A percentile compares a stretch with the other conserved stretches of the same genome.
These are phyloP conservation scores for Tillandsia fasciculata DNA, from an alignment of 176 grass and related monocot species.

Conservation along the genomic window DNA sequence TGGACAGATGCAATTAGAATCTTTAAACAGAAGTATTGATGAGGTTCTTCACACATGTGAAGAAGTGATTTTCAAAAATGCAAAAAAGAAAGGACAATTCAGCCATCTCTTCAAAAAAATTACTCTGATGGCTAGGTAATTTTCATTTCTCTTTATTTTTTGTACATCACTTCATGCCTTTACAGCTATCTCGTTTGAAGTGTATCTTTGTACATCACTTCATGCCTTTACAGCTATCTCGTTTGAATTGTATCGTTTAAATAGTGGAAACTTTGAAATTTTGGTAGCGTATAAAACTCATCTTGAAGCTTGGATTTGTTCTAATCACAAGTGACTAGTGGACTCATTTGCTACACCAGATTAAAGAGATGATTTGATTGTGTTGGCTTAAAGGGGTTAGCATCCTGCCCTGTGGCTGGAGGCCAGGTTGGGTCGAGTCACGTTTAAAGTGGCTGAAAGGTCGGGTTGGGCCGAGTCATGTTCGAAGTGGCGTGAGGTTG, in stretches of 20 bases:
- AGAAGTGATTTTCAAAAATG: constrained; percentile 21
- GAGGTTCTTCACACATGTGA: constrained; percentile 46
- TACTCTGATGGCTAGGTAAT: constrained; percentile 34
- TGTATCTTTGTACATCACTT: neutral
- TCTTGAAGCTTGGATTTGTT: no score
- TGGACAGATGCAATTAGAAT: constrained; percentile 37
- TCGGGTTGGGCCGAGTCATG: no score
- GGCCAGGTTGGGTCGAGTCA: no score
- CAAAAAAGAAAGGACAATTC: constrained; percentile 36
- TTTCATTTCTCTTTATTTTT: neutral
- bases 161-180: neutral
- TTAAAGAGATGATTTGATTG: no score
- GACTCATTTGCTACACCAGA: no score
- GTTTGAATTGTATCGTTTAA: neutral
- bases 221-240: neutral
- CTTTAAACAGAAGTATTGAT: constrained; percentile 27
- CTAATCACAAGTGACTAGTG: no score
- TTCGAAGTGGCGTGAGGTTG: no score
- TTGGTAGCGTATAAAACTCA: no score
- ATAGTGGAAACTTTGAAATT: no score
- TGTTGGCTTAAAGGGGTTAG: no score
- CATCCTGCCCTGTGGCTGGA: no score
- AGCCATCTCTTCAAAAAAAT: constrained; percentile 24
- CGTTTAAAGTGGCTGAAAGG: no score
- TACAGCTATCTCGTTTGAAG: neutral